A percentile compares a stretch with the other conserved stretches of the same genome.
phyloP scores from a whole-genome alignment of 208 protist species.

The Wallacemonas sp. region DNA sequence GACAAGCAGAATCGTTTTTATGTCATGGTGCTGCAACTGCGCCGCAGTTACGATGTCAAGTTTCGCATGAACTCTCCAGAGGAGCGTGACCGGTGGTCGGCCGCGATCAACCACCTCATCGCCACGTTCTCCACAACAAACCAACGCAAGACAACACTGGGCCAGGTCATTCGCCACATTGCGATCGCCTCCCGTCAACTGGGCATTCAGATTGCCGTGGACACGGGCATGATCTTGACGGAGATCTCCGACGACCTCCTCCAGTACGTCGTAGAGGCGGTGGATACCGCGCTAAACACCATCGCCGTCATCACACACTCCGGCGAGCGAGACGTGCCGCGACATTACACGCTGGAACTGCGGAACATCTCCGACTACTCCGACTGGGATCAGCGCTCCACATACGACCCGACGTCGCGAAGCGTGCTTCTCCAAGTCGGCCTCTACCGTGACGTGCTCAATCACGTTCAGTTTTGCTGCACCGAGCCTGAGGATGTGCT shows the following conservation, averaged over 20 bases:
- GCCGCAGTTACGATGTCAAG: slow-evolving; percentile 40
- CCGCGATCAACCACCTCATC: slow-evolving; percentile 72
- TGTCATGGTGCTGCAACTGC: slow-evolving; percentile 64
- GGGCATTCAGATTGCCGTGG: slow-evolving; percentile 66
- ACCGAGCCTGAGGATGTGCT: slow-evolving; percentile 59
- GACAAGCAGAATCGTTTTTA: slow-evolving; percentile 84
- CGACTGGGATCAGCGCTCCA: slow-evolving; percentile 7
- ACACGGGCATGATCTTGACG: slow-evolving; percentile 40
- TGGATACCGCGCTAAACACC: slow-evolving; percentile 63
- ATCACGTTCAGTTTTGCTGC: slow-evolving; percentile 55
- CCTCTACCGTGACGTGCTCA: slow-evolving; percentile 47
- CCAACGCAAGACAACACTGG: slow-evolving; percentile 54
- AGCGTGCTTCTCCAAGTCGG: slow-evolving; percentile 58
- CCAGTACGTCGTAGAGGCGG: slow-evolving; percentile 81
- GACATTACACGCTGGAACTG: slow-evolving; percentile 62
- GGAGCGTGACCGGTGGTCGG: slow-evolving; percentile 71
- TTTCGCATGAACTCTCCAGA: slow-evolving; percentile 69
- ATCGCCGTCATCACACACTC: slow-evolving; percentile 49
- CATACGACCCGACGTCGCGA: slow-evolving; percentile 69
- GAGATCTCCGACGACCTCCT: slow-evolving; percentile 67
- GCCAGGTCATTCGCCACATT: slow-evolving; percentile 46
- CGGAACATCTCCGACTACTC: slow-evolving; percentile 9
- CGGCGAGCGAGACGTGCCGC: slow-evolving; percentile 41
- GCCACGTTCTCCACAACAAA: slow-evolving; percentile 62
- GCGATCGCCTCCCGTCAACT: slow-evolving; percentile 44